Percentiles rank a stretch among this genome's conserved stretches.
phyloP scores from a whole-genome alignment of 768 basidiomycete species.

The Leucocoprinus sp. region DNA sequence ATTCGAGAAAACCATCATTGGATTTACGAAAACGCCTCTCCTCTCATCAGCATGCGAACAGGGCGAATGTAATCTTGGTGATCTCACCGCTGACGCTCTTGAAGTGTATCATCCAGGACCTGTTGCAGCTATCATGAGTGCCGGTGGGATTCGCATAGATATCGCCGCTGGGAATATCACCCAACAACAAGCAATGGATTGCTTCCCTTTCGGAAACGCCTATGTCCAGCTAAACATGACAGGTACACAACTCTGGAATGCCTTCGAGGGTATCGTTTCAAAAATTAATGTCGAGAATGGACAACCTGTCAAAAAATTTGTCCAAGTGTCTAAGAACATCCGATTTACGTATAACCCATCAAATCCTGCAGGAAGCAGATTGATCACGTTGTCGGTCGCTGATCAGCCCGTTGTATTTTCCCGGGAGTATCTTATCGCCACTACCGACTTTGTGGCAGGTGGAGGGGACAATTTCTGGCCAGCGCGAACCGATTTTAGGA shows the following conservation, averaged over 20 bases:
- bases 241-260: constrained; percentile 32
- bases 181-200: constrained; percentile 28
- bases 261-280: constrained; percentile 33
- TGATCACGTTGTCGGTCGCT: constrained; percentile 23
- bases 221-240: constrained; percentile 32
- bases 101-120: constrained; percentile 24
- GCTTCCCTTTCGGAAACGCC: constrained; percentile 37
- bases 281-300: constrained; percentile 22
- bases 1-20: constrained; percentile 28
- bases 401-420: constrained; percentile 19
- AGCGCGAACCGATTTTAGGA: constrained; percentile 18
- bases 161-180: constrained; percentile 34
- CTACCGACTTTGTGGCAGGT: constrained; percentile 26
- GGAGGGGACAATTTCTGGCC: constrained; percentile 30
- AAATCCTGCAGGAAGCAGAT: constrained; percentile 20
- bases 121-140: constrained; percentile 32
- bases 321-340: constrained; percentile 32
- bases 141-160: constrained; percentile 33
- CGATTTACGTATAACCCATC: constrained; percentile 25
- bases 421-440: constrained; percentile 23
- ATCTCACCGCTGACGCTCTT: constrained; percentile 35
- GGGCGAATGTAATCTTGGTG: constrained; percentile 36
- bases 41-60: constrained; percentile 32
- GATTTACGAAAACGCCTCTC: constrained; percentile 25
- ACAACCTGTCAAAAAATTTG: constrained; percentile 28